Base-by-base conservation (phyloP, 305 asterid genomes). In the Plantago rigida region DNA sequence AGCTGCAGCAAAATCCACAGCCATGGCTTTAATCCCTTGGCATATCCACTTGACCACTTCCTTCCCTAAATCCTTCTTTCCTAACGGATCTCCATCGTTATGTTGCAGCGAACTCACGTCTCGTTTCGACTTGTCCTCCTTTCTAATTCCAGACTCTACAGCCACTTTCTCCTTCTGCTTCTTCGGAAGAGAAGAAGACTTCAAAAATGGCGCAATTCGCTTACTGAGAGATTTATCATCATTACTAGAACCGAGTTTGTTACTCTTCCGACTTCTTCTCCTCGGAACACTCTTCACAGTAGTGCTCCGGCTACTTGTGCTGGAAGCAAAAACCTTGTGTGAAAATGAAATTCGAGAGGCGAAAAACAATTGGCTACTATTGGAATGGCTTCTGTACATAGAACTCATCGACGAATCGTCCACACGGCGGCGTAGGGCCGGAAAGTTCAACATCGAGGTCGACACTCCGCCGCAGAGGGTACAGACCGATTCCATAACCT, bases 1-100 rank as follows among this genome's bases (percentile, higher is more conserved):
- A 0, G 92, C 84, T 63, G 22, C 59, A 0, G 76, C 87, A 22
- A 85, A 84, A 71, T 87, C 96, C 54, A 71, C 54, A 61, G 98
- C 94, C 98, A 91, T 85, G 44, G 89, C 84, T 58, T 83, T 86
- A 96, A 91, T 91, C 9, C 95, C 96, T 62, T 78, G 90, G 64
- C 79, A 63, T 15, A 91, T 76, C 96, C 98, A 87, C 64, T 71
- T 83, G 59, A 87, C 87, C 50, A 87, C 96, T 47, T 63, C 70
- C 74, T 87, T 88, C 9, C 98, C 96, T 81, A 91, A 59, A 75
- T 88, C 98, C 72, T 71, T 81, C 56, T 85, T 64, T 36, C 98
- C 96, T 19, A 88, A 59, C 9, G 96, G 98, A 71, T 91, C 96
- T 4, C 98, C 96, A 19, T 81, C 45, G 45, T 39, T 87, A 66